phyloP scores from a whole-genome alignment of 805 yeast genomes.

The Saturnispora besseyi region DNA sequence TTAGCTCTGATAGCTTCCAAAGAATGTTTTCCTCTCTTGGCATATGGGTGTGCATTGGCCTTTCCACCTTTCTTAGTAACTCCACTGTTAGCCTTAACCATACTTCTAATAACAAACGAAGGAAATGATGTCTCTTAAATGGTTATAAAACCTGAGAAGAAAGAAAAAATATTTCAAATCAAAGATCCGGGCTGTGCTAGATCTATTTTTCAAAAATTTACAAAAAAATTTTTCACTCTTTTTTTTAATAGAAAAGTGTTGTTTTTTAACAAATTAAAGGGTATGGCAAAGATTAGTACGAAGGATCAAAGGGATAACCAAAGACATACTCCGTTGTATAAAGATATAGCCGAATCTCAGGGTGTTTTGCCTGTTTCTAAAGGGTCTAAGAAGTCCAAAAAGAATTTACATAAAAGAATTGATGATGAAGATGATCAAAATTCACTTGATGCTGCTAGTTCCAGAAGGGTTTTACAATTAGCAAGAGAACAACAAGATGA shows the following conservation, averaged over 20 bases:
- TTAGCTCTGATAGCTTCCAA: slow-evolving; percentile 42
- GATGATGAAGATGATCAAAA: slow-evolving; percentile 48
- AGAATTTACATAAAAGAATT: slow-evolving; percentile 21
- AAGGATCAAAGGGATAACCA: slow-evolving; percentile 43
- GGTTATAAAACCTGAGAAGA: too few species aligned
- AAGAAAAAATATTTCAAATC: not conserved
- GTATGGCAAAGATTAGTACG: slow-evolving; percentile 61
- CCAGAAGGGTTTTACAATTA: slow-evolving; percentile 73
- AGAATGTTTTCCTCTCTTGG: slow-evolving; percentile 24
- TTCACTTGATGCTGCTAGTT: slow-evolving; percentile 71
- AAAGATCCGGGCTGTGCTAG: slow-evolving; percentile 3
- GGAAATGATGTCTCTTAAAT: too few species aligned
- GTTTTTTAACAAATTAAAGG: not conserved
- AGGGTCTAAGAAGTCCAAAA: slow-evolving; percentile 6
- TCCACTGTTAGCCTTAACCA: not conserved
- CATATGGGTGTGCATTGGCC: slow-evolving; percentile 21
- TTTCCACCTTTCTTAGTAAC: slow-evolving; percentile 36
- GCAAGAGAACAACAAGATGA: slow-evolving; percentile 95
- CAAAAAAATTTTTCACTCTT: not conserved
- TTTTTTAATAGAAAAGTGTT: not conserved
- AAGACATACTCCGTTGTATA: slow-evolving; percentile 75
- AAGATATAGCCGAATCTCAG: slow-evolving; percentile 64
- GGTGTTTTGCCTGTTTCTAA: slow-evolving; percentile 43
- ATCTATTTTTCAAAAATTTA: not conserved
- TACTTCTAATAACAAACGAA: not conserved